phyloP scores from a whole-genome alignment of 2,329 filamentous ascomycete species.

The Xylaria multiplex region DNA sequence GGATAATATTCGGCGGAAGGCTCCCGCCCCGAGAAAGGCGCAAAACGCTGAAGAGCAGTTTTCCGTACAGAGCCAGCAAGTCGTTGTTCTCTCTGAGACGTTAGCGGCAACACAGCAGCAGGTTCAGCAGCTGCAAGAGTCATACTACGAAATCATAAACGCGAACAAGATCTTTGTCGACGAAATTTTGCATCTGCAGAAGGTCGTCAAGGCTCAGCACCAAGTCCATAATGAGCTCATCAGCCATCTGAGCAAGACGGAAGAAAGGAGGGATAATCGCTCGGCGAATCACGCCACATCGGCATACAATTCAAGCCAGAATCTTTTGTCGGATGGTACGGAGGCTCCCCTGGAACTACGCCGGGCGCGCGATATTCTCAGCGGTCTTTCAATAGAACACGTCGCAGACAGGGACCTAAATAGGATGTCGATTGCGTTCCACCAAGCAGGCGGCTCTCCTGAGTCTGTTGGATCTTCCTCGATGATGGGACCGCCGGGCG shows the following conservation, averaged over 20 bases:
- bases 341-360: slow-evolving; percentile 63
- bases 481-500: slow-evolving; percentile 66
- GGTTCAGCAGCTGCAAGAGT: slow-evolving; percentile 85
- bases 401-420: slow-evolving; percentile 66
- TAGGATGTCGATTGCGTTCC: slow-evolving; percentile 62
- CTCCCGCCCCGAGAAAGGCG: slow-evolving; percentile 85
- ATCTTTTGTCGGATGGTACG: slow-evolving; percentile 57
- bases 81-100: slow-evolving; percentile 88
- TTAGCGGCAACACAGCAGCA: slow-evolving; percentile 92
- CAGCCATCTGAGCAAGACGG: slow-evolving; percentile 62
- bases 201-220: slow-evolving; percentile 67
- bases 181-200: slow-evolving; percentile 69
- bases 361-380: slow-evolving; percentile 66
- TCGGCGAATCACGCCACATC: slow-evolving; percentile 53
- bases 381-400: slow-evolving; percentile 61
- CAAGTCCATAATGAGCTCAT: slow-evolving; percentile 68
- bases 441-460: slow-evolving; percentile 62
- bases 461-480: slow-evolving; percentile 61
- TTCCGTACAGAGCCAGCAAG: slow-evolving; percentile 80
- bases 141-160: slow-evolving; percentile 79
- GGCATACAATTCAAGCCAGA: slow-evolving; percentile 53
- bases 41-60: slow-evolving; percentile 75
- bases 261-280: slow-evolving; percentile 56
- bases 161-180: slow-evolving; percentile 71
- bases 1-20: slow-evolving; percentile 95